phyloP scores from a whole-genome alignment of 1,284 basidiomycete species.

The Violaceomyces palustris region DNA sequence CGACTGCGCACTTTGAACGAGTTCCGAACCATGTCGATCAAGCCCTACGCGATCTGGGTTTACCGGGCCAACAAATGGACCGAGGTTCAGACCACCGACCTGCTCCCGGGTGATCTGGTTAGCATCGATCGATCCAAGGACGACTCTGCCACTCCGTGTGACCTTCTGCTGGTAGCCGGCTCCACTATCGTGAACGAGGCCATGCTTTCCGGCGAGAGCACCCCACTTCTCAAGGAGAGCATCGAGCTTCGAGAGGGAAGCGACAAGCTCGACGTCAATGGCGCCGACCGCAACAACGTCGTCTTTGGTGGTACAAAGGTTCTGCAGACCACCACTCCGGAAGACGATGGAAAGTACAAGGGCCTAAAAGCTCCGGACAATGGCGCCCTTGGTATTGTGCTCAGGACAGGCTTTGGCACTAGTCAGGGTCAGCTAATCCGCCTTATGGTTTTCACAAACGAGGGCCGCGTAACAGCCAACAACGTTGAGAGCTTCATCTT shows the following conservation, averaged over 20 bases:
- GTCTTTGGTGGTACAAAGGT: constrained; percentile 52
- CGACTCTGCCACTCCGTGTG: constrained; percentile 49
- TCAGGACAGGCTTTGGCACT: constrained; percentile 52
- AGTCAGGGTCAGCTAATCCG: constrained; percentile 51
- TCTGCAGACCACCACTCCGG: constrained; percentile 45
- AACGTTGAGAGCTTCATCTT: constrained; percentile 51
- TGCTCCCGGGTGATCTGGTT: constrained; percentile 50
- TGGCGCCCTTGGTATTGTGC: constrained; percentile 44
- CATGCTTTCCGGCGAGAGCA: constrained; percentile 52
- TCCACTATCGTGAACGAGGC: constrained; percentile 51
- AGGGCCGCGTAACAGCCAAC: constrained; percentile 49
- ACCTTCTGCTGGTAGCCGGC: constrained; percentile 42
- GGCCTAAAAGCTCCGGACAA: constrained; percentile 43
- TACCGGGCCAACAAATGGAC: constrained; percentile 44
- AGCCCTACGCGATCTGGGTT: constrained; percentile 47
- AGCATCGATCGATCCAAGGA: constrained; percentile 50
- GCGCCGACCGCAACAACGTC: constrained; percentile 48
- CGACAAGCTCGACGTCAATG: constrained; percentile 48
- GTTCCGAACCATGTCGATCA: constrained; percentile 52
- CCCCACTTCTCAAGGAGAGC: constrained; percentile 50
- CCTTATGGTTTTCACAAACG: constrained; percentile 52
- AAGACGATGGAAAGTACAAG: constrained; percentile 23
- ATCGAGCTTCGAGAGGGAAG: constrained; percentile 45
- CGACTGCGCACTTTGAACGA: constrained; percentile 50
- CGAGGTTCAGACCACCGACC: constrained; percentile 40